Evolutionary conservation across 2,329 filamentous ascomycete species (phyloP).

Genomic region (Eutypella sp.): DNA sequence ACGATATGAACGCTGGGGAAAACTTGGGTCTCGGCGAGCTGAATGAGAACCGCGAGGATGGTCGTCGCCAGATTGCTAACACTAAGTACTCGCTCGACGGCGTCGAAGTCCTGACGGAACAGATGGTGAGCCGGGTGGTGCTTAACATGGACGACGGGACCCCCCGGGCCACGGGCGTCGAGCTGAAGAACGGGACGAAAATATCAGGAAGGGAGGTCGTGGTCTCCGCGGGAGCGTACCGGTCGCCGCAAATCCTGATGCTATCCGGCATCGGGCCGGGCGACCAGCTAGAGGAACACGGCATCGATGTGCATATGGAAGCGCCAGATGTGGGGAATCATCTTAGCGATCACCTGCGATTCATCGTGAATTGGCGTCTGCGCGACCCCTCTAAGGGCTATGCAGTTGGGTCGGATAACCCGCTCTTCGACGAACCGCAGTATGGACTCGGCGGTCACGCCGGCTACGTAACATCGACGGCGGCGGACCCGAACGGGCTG

Average conservation of each 20-base stretch:
- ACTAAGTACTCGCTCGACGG: conserved; percentile 20
- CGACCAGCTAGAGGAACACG: neutral
- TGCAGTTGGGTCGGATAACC: conserved; percentile 6
- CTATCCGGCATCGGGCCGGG: conserved; percentile 32
- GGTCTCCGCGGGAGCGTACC: conserved; percentile 30
- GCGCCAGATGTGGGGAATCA: neutral
- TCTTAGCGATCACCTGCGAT: neutral
- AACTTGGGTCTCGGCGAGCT: conserved; percentile 25
- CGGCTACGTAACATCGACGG: conserved; percentile 5
- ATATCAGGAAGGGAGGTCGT: conserved; percentile 29
- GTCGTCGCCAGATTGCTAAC: conserved; percentile 23
- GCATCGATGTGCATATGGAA: neutral
- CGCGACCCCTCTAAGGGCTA: conserved; percentile 5
- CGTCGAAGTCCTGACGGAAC: conserved; percentile 20
- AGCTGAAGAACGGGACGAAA: conserved; percentile 12
- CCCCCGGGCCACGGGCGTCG: conserved; percentile 18
- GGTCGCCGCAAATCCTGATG: conserved; percentile 32
- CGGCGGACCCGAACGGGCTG: conserved; percentile 1
- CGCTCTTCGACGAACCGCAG: conserved; percentile 6
- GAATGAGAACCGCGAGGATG: conserved; percentile 24
- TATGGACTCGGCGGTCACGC: conserved; percentile 4
- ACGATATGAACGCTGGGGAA: conserved; percentile 22
- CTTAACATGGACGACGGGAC: conserved; percentile 12
- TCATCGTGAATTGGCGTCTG: conserved; percentile 8
- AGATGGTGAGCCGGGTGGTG: conserved; percentile 16